These are phyloP conservation scores for Backusella tuberculispora DNA, from an alignment of 192 early-diverging fungal genomes.

Conservation along the genomic window DNA sequence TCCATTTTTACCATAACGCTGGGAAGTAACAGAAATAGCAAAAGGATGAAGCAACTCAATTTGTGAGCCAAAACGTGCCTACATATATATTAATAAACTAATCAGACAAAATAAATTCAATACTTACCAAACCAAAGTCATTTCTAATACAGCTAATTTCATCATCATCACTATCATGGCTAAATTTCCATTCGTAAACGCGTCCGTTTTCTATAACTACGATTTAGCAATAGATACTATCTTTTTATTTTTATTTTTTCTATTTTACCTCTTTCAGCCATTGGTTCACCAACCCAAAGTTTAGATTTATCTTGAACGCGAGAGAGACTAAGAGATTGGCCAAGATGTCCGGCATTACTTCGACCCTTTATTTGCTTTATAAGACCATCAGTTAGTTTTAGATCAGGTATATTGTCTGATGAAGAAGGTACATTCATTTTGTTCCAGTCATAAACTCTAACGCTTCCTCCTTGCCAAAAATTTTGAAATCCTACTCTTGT, in stretches of 20 bases:
- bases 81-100: not conserved
- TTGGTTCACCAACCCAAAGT: conserved; percentile 44
- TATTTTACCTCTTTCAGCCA: conserved; percentile 34
- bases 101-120: not conserved
- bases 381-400: conserved; percentile 17
- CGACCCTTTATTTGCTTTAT: conserved; percentile 20
- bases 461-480: conserved; percentile 45
- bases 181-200: conserved; percentile 30
- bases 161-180: conserved; percentile 7
- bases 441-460: conserved; percentile 35
- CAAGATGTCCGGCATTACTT: conserved; percentile 37
- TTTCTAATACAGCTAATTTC: conserved; percentile 22
- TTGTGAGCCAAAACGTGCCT: conserved; percentile 38
- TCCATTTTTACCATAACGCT: conserved; percentile 24
- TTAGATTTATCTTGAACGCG: not conserved
- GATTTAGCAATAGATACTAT: not conserved
- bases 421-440: not conserved
- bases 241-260: not conserved
- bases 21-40: conserved; percentile 28
- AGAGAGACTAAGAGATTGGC: conserved; percentile 21
- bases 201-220: conserved; percentile 33
- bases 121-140: conserved; percentile 10
- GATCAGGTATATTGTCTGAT: conserved; percentile 20
- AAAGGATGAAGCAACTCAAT: not conserved
- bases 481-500: conserved; percentile 12